Conservation (phyloP, 306 rosid genomes). For the Cicer cuneatum region DNA sequence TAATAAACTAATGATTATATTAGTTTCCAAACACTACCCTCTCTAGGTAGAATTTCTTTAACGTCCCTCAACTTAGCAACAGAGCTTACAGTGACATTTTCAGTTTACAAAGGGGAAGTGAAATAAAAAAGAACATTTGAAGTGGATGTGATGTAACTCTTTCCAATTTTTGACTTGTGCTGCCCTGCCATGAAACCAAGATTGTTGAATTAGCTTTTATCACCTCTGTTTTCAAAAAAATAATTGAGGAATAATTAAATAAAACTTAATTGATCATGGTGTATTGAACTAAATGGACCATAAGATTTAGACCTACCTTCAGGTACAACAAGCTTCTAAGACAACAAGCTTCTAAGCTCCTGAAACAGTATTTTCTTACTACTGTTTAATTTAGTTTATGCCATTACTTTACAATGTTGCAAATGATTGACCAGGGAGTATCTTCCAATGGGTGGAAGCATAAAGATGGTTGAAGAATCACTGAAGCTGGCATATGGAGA, state of each 20-base stretch:
- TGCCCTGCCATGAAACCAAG: background rate
- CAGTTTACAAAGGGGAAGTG: too few species aligned
- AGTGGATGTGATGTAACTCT: background rate
- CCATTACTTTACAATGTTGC: slow-evolving; percentile 8
- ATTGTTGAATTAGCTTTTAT: background rate
- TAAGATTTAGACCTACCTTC: slow-evolving; percentile 12
- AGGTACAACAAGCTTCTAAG: slow-evolving; percentile 14
- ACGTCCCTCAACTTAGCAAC: too few species aligned
- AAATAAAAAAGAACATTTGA: background rate
- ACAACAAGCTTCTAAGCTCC: background rate
- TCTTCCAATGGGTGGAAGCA: slow-evolving; percentile 95
- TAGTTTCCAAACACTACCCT: too few species aligned
- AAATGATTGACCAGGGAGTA: slow-evolving; percentile 74
- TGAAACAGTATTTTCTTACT: background rate
- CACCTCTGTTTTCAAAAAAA: background rate
- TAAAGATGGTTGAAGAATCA: slow-evolving; percentile 84
- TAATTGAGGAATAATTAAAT: background rate
- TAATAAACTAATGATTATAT: too few species aligned
- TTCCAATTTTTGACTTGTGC: background rate
- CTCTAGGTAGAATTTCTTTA: too few species aligned
- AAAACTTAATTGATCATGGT: slow-evolving; percentile 23
- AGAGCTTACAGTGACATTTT: too few species aligned
- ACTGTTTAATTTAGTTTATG: slow-evolving; percentile 4
- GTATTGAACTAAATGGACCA: slow-evolving; percentile 18
- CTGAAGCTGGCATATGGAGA: slow-evolving; percentile 95